Conservation (phyloP, 768 basidiomycete species). For the Mycena vitilis region DNA sequence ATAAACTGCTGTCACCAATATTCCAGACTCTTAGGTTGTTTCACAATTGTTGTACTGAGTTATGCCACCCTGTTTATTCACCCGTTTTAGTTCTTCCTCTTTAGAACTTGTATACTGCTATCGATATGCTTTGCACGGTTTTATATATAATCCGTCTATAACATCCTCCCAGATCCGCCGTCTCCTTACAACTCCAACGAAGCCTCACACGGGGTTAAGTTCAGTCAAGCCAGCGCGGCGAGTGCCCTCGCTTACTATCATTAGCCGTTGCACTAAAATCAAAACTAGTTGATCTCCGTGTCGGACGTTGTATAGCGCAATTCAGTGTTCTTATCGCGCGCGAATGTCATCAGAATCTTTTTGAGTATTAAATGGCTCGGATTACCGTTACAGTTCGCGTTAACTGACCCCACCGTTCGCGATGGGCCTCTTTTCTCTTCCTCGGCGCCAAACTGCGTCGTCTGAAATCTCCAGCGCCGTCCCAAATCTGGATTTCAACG, state of each 20-base stretch:
- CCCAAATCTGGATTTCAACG: not conserved
- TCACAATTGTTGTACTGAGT: conserved; percentile 28
- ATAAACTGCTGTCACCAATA: conserved; percentile 15
- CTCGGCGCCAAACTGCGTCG: conserved; percentile 3
- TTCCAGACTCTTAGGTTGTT: conserved; percentile 7
- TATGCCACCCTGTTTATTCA: conserved; percentile 28
- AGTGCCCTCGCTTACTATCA: not conserved
- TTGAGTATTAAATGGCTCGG: conserved; percentile 5
- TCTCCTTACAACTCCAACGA: not conserved
- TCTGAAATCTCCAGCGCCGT: not conserved
- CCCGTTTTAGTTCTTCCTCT: conserved; percentile 9
- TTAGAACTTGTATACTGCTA: conserved; percentile 26
- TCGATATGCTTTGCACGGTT: conserved; percentile 19
- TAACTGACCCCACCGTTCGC: not conserved
- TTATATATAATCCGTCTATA: too few relatives aligned
- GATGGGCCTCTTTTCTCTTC: conserved; percentile 7
- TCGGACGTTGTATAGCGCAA: not conserved
- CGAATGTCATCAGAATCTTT: not conserved
- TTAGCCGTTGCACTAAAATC: not conserved
- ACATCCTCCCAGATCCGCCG: too few relatives aligned
- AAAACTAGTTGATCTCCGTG: not conserved
- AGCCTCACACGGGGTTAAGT: not conserved
- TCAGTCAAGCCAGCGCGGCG: too few relatives aligned
- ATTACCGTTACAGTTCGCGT: not conserved
- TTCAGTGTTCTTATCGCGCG: not conserved